These are phyloP conservation scores for Tuber aestivum DNA, from an alignment of 495 filamentous ascomycete genomes.

Conservation along the genomic window DNA sequence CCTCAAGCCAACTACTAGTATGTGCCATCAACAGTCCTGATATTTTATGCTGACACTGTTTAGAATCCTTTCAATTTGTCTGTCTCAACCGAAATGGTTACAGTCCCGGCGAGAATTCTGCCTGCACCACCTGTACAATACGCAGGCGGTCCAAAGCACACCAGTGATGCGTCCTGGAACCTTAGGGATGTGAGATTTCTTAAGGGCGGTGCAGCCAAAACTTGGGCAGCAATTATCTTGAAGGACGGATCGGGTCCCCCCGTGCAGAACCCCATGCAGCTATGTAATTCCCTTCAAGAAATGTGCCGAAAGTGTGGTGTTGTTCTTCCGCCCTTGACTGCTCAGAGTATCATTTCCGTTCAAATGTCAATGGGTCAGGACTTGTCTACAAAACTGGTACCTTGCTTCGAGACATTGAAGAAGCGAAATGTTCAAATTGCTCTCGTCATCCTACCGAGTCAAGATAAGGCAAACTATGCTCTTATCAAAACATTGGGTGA, in stretches of 20 bases:
- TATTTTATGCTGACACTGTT: conserved; percentile 48
- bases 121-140: conserved; percentile 29
- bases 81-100: conserved; percentile 39
- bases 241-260: conserved; percentile 34
- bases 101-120: conserved; percentile 35
- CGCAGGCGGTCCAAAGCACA: conserved; percentile 1
- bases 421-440: conserved; percentile 65
- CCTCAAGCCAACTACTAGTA: conserved; percentile 51
- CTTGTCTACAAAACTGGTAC: neutral
- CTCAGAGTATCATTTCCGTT: neutral
- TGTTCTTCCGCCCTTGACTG: neutral
- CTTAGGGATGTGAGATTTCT: conserved; percentile 28
- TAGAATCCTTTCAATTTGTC: conserved; percentile 36
- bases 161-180: conserved; percentile 35
- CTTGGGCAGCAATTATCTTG: conserved; percentile 33
- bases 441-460: conserved; percentile 29
- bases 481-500: conserved; percentile 39
- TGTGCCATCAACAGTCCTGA: conserved; percentile 51
- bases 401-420: conserved; percentile 45
- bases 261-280: neutral
- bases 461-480: conserved; percentile 38
- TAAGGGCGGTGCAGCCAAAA: conserved; percentile 21
- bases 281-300: conserved; percentile 12
- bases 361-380: neutral
- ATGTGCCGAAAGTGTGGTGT: neutral